Evolutionary conservation across 176 grass and related monocot genomes (phyloP).

Genomic region (Rhipidocladum racemiflorum): DNA sequence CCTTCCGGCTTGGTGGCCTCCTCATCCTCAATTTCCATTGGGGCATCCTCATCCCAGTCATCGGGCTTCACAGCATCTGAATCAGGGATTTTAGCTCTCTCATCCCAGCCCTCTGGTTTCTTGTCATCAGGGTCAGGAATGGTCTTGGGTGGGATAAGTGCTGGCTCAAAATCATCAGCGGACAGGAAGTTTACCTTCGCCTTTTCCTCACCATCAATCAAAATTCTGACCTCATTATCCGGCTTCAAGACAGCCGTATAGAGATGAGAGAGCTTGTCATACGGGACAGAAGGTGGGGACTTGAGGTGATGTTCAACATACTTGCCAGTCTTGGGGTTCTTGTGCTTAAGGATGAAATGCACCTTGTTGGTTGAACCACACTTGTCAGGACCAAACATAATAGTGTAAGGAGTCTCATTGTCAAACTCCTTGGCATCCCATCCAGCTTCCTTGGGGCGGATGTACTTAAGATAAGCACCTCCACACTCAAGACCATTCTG

Average conservation of each 20-base stretch:
- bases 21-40: conserved; percentile 81
- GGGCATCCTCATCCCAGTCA: conserved; percentile 98
- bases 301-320: conserved; percentile 96
- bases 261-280: conserved; percentile 86
- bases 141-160: conserved; percentile 77
- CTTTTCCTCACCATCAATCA: conserved; percentile 91
- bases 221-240: conserved; percentile 79
- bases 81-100: conserved; percentile 88
- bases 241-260: conserved; percentile 88
- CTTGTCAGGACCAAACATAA: conserved; percentile 99
- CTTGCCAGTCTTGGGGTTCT: conserved; percentile 88
- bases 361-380: conserved; percentile 97
- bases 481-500: conserved; percentile 97
- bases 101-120: conserved; percentile 96
- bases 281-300: conserved; percentile 77
- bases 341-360: conserved; percentile 95
- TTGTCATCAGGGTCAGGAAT: conserved; percentile 98
- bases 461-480: conserved; percentile 92
- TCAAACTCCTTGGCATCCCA: conserved; percentile 83
- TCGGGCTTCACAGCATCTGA: conserved; percentile 73
- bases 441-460: conserved; percentile 58
- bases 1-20: conserved; percentile 90
- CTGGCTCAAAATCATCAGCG: conserved; percentile 79
- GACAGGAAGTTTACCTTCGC: conserved; percentile 76
- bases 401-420: conserved; percentile 81